Conservation (phyloP, 2,329 filamentous ascomycete genomes). For the Stagonosporopsis rhizophila region DNA sequence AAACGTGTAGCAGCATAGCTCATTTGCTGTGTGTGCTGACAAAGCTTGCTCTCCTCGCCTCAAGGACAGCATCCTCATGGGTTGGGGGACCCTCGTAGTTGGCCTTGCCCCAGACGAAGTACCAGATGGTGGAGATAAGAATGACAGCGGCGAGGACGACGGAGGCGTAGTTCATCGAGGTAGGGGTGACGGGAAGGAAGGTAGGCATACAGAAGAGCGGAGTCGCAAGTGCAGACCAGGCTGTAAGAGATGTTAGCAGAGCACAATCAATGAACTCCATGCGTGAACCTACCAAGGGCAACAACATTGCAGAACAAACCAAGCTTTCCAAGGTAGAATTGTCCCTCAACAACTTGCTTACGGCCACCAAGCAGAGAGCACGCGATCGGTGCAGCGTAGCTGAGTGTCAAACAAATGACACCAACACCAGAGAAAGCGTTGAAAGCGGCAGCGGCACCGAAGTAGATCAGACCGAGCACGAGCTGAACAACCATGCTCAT, state of each 20-base stretch:
- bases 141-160: slow-evolving; percentile 75
- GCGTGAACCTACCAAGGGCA: slow-evolving; percentile 64
- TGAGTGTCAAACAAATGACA: slow-evolving; percentile 72
- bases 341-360: slow-evolving; percentile 62
- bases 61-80: slow-evolving; percentile 41
- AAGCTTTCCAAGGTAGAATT: slow-evolving; percentile 68
- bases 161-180: slow-evolving; percentile 75
- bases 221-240: slow-evolving; percentile 71
- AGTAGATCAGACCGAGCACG: slow-evolving; percentile 70
- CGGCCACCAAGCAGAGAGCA: slow-evolving; percentile 69
- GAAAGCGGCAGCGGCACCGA: slow-evolving; percentile 73
- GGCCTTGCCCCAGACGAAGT: slow-evolving; percentile 72
- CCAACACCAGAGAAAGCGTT: slow-evolving; percentile 75
- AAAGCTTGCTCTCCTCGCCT: slow-evolving; percentile 43
- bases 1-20: background rate
- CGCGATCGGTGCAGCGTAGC: slow-evolving; percentile 71
- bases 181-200: slow-evolving; percentile 64
- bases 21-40: slow-evolving; percentile 31
- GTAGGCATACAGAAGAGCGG: slow-evolving; percentile 79
- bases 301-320: slow-evolving; percentile 69
- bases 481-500: slow-evolving; percentile 71
- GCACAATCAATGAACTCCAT: too few species aligned
- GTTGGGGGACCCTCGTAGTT: slow-evolving; percentile 70
- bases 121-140: slow-evolving; percentile 69
- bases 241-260: slow-evolving; percentile 24